phyloP scores from a whole-genome alignment of 2,329 filamentous ascomycete species.

The Fusarium sacchari region DNA sequence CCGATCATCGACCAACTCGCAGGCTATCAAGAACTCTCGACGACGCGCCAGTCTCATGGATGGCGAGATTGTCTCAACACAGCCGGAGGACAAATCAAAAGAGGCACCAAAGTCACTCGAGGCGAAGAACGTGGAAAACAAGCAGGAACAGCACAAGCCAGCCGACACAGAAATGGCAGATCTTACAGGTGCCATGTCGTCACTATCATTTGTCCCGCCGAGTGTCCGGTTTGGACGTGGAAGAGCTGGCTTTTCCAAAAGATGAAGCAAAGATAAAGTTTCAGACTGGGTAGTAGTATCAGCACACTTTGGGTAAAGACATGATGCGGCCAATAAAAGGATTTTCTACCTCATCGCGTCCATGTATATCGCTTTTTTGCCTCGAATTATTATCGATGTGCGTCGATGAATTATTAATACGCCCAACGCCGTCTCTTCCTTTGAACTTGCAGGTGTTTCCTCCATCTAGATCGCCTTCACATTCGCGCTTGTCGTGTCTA shows the following conservation, averaged over 20 bases:
- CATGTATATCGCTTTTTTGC: slow-evolving; percentile 14
- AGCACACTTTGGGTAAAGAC: slow-evolving; percentile 48
- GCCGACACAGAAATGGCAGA: slow-evolving; percentile 68
- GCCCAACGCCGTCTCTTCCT: slow-evolving; percentile 40
- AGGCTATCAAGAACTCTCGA: slow-evolving; percentile 48
- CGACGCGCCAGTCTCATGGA: slow-evolving; percentile 49
- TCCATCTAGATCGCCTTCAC: neutral
- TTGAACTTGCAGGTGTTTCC: neutral
- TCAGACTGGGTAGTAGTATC: slow-evolving; percentile 44
- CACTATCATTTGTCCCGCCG: slow-evolving; percentile 75
- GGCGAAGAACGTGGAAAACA: slow-evolving; percentile 21
- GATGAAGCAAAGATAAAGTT: slow-evolving; percentile 44
- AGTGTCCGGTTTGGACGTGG: slow-evolving; percentile 73
- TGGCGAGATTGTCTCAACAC: slow-evolving; percentile 27
- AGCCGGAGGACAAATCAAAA: slow-evolving; percentile 22
- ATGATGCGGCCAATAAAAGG: slow-evolving; percentile 46
- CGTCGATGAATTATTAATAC: slow-evolving; percentile 30
- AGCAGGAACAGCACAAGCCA: slow-evolving; percentile 34
- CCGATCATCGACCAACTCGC: slow-evolving; percentile 56
- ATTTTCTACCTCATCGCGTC: slow-evolving; percentile 50
- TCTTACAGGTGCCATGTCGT: slow-evolving; percentile 74
- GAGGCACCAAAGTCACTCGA: slow-evolving; percentile 30
- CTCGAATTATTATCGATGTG: slow-evolving; percentile 4
- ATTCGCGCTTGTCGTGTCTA: slow-evolving; percentile 50
- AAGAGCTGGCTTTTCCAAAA: slow-evolving; percentile 63